Evolutionary conservation across 2,329 filamentous ascomycete genomes (phyloP).

Genomic region (Aspergillus nomiae): DNA sequence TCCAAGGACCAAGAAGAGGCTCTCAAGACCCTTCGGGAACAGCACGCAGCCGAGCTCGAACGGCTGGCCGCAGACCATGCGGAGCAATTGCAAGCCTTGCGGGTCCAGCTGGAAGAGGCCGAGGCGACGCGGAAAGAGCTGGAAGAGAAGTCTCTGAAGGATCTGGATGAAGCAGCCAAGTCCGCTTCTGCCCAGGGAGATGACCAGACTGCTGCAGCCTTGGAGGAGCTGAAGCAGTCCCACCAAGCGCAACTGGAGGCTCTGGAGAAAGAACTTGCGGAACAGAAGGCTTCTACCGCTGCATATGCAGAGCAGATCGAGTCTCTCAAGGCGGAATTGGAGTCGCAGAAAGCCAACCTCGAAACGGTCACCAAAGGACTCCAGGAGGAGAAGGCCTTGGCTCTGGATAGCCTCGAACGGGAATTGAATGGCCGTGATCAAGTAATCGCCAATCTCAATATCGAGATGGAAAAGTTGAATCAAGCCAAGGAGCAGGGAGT

Average conservation of each 20-base stretch:
- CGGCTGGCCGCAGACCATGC: conserved; percentile 35
- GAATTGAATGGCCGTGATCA: conserved; percentile 40
- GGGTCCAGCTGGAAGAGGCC: conserved; percentile 36
- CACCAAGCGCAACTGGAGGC: conserved; percentile 39
- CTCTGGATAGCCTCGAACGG: conserved; percentile 32
- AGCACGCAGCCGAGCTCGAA: conserved; percentile 37
- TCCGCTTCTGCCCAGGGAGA: conserved; percentile 39
- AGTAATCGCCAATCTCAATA: conserved; percentile 42
- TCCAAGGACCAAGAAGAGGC: conserved; percentile 24
- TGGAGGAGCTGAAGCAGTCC: conserved; percentile 40
- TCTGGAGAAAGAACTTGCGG: conserved; percentile 38
- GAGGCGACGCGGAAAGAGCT: conserved; percentile 40
- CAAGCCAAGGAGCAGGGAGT: conserved; percentile 40
- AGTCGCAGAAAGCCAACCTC: conserved; percentile 30
- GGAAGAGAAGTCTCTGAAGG: conserved; percentile 38
- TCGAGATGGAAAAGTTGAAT: conserved; percentile 39
- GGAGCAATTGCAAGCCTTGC: conserved; percentile 35
- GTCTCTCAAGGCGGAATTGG: conserved; percentile 33
- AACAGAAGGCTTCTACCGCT: conserved; percentile 34
- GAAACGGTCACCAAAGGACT: conserved; percentile 29
- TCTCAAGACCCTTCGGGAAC: conserved; percentile 29
- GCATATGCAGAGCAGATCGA: conserved; percentile 32
- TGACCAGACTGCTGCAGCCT: conserved; percentile 33
- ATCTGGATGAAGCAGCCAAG: conserved; percentile 42
- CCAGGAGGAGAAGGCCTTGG: conserved; percentile 34